Base-by-base conservation (phyloP, 768 basidiomycete species). In the Astraeus odoratus region DNA sequence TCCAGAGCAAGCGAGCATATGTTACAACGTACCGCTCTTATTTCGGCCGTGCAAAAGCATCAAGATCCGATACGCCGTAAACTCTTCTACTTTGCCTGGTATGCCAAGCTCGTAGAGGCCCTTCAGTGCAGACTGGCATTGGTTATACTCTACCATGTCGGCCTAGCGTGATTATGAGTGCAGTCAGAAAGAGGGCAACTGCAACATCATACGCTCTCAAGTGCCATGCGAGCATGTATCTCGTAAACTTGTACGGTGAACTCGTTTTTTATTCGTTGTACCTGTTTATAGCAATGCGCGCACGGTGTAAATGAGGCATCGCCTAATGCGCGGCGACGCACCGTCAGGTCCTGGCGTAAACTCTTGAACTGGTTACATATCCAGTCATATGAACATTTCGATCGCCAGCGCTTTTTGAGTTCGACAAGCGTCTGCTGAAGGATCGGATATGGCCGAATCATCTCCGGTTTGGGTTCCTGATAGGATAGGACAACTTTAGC, bases 341-440 rank as follows among this genome's bases (percentile, higher is more conserved):
- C 95, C 54, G 94, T 98, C 49, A 99, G 75, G 71, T 99, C 96
- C 65, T 98, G 96, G 33, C 96, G 81, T 47, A 99, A 69, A 62
- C 88, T 92, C 74, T 99, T 98, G 71, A 99, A 91, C 65, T 99
- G 96, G 58, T 87, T 96, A 61, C 95, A 93, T 59, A 97, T 90
- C 83, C 91, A 99, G 46, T 76, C 67, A 58, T 97, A 96, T 0
- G 72, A 65, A 26, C 64, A 58, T 52, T 86, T 88, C 52, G 85
- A 76, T 55, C 81, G 76, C 92, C 95, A 98, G 47, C 84, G 84
- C 43, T 73, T 75, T 67, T 96, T 98, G 40, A 99, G 75, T 56
- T 92, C 83, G 36, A 75, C 65, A 37, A 98, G 75, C 7, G 96
- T 96, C 65, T 84, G 77, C 64, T 86, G 80, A 25, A 99, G 76